phyloP scores from a whole-genome alignment of 768 basidiomycete species.

The Tylopilus rubrobrunneus region DNA sequence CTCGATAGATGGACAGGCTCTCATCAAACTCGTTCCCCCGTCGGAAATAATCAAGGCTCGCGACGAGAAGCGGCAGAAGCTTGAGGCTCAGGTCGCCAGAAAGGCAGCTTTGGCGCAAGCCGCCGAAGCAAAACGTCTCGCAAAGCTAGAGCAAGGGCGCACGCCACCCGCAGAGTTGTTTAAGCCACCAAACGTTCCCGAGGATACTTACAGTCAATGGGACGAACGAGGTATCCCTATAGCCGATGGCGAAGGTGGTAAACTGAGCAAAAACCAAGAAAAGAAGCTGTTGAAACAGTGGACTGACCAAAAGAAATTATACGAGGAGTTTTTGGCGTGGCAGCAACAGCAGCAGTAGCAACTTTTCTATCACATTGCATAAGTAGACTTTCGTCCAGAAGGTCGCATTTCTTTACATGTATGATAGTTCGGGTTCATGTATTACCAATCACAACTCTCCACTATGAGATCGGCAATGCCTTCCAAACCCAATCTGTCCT shows the following conservation, averaged over 20 bases:
- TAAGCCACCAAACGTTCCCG: conserved; percentile 71
- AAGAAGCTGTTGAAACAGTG: conserved; percentile 80
- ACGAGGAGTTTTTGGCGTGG: conserved; percentile 70
- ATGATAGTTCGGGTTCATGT: conserved; percentile 10
- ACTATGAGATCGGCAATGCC: conserved; percentile 63
- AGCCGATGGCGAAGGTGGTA: conserved; percentile 80
- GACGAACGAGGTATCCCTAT: conserved; percentile 80
- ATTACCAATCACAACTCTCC: conserved; percentile 62
- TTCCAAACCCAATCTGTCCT: conserved; percentile 76
- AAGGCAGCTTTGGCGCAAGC: conserved; percentile 69
- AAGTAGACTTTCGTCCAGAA: background rate
- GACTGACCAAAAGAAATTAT: conserved; percentile 69
- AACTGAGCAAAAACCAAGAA: conserved; percentile 71
- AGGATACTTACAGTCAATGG: conserved; percentile 79
- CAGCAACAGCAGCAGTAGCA: conserved; percentile 27
- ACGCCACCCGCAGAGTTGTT: conserved; percentile 75
- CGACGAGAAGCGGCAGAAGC: conserved; percentile 80
- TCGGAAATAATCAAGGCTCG: conserved; percentile 76
- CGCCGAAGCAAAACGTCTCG: conserved; percentile 62
- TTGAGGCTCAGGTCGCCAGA: conserved; percentile 72
- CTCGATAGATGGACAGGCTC: conserved; percentile 79
- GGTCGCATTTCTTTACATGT: background rate
- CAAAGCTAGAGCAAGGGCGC: conserved; percentile 84
- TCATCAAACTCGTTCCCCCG: conserved; percentile 88
- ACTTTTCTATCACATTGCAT: background rate